Evolutionary conservation across 2,329 filamentous ascomycete species (phyloP).

Genomic region (Aspergillus awamori): DNA sequence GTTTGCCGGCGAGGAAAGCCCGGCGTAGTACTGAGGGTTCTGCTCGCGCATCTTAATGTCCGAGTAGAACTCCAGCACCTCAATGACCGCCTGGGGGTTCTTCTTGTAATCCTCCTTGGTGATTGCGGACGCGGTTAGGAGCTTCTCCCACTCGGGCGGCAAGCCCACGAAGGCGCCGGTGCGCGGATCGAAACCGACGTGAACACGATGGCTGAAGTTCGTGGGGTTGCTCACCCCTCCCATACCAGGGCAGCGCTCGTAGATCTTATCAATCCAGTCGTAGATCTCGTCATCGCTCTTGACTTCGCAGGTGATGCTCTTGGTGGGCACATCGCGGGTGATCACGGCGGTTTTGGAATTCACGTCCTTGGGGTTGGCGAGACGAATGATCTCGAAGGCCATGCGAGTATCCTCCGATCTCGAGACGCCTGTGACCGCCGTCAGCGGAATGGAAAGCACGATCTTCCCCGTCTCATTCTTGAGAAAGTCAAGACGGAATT

Average conservation of each 20-base stretch:
- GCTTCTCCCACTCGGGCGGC: slow-evolving; percentile 94
- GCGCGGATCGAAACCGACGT: slow-evolving; percentile 94
- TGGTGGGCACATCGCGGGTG: slow-evolving; percentile 77
- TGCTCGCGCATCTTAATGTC: slow-evolving; percentile 68
- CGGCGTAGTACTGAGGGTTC: slow-evolving; percentile 62
- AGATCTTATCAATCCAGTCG: slow-evolving; percentile 98
- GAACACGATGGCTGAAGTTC: slow-evolving; percentile 95
- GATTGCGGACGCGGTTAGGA: slow-evolving; percentile 93
- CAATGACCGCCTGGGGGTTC: slow-evolving; percentile 78
- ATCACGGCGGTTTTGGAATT: slow-evolving; percentile 69
- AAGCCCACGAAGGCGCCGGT: slow-evolving; percentile 94
- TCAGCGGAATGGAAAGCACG: slow-evolving; percentile 79
- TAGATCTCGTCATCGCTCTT: slow-evolving; percentile 97
- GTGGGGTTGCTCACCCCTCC: slow-evolving; percentile 97
- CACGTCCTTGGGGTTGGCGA: slow-evolving; percentile 61
- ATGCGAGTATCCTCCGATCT: slow-evolving; percentile 88
- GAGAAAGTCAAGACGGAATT: slow-evolving; percentile 91
- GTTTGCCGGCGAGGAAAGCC: slow-evolving; percentile 66
- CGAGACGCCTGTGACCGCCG: slow-evolving; percentile 86
- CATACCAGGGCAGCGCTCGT: slow-evolving; percentile 95
- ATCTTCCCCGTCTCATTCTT: slow-evolving; percentile 88
- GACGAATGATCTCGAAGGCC: slow-evolving; percentile 89
- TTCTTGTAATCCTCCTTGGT: slow-evolving; percentile 98
- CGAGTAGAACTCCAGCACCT: slow-evolving; percentile 70
- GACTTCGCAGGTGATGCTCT: slow-evolving; percentile 86